These are phyloP conservation scores for Lipomyces japonicus DNA, from an alignment of 805 yeast species.

Conservation along the genomic window DNA sequence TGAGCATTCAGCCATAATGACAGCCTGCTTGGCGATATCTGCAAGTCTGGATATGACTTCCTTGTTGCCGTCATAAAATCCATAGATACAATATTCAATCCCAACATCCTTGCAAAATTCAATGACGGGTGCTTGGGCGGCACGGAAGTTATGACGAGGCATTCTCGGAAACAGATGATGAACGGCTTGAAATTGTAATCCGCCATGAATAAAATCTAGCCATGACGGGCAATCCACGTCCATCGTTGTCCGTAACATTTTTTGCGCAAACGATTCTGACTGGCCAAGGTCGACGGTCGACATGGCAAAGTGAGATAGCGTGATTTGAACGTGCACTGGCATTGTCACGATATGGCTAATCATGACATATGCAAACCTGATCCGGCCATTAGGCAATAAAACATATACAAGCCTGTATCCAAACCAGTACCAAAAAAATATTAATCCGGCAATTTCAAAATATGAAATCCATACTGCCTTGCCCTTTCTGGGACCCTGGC, in stretches of 20 bases:
- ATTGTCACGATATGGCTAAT: slow-evolving; percentile 77
- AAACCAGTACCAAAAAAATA: slow-evolving; percentile 75
- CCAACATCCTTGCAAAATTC: slow-evolving; percentile 76
- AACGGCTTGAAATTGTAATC: slow-evolving; percentile 84
- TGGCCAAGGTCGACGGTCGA: slow-evolving; percentile 82
- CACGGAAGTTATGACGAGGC: slow-evolving; percentile 82
- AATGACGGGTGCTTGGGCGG: slow-evolving; percentile 66
- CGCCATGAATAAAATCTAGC: slow-evolving; percentile 89
- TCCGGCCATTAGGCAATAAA: slow-evolving; percentile 50
- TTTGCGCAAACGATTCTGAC: slow-evolving; percentile 70
- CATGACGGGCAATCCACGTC: slow-evolving; percentile 92
- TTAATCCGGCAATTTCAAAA: slow-evolving; percentile 66
- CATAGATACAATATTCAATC: slow-evolving; percentile 75
- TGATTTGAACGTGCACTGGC: slow-evolving; percentile 92
- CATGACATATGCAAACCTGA: slow-evolving; percentile 58
- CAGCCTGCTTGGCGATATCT: slow-evolving; percentile 76
- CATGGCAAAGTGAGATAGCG: slow-evolving; percentile 89
- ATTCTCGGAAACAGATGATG: slow-evolving; percentile 87
- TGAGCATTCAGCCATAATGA: slow-evolving; percentile 69
- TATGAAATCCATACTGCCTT: slow-evolving; percentile 84
- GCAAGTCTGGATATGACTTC: slow-evolving; percentile 64
- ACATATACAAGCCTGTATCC: slow-evolving; percentile 59
- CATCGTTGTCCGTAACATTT: slow-evolving; percentile 89
- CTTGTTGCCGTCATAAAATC: slow-evolving; percentile 73
- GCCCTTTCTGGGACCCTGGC: slow-evolving; percentile 76